Base-by-base conservation (phyloP, 2,329 filamentous ascomycete species). In the Xylogone sp. region DNA sequence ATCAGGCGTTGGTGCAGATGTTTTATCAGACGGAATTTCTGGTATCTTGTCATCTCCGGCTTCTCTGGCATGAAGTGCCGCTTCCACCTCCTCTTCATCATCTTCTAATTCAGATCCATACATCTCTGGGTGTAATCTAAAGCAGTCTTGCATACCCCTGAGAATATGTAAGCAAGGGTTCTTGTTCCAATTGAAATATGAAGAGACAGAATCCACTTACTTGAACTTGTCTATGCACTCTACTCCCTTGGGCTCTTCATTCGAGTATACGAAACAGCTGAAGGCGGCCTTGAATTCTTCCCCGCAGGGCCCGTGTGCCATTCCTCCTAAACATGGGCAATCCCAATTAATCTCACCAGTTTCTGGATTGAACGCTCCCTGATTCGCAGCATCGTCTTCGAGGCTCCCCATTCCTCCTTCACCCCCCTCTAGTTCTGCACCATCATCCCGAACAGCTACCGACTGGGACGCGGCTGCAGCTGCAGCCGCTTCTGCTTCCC, bases 311-410 rank as follows among this genome's bases (percentile, higher is more conserved):
- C 94, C 94, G 66, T 96, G 75, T 7, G 94, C 94, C 94, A 99
- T 99, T 49, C 94, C 94, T 46, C 94, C 94, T 29, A 99, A 76
- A 69, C 94, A 99, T 16, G 94, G 94, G 71, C 94, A 99, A 69
- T 97, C 94, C 94, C 94, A 99, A 78, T 99, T 99, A 74, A 99
- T 99, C 79, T 99, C 94, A 61, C 94, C 94, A 9, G 94, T 99
- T 75, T 97, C 94, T 2, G 92, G 91, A 71, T 99, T 96, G 76
- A 97, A 99, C 1, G 94, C 94, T 51, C 90, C 94, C 71, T 97
- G 85, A 67, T 93, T 85, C 55, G 75, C 81, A 5, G 90, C 91
- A 70, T 97, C 91, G 54, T 90, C 83, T 69, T 96, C 87, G 13
- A 94, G 73, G 18, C 75, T 80, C 59, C 76, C 75, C 29, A 81